phyloP scores from a whole-genome alignment of 23 red algal species.

The Porphyridium purpureum region DNA sequence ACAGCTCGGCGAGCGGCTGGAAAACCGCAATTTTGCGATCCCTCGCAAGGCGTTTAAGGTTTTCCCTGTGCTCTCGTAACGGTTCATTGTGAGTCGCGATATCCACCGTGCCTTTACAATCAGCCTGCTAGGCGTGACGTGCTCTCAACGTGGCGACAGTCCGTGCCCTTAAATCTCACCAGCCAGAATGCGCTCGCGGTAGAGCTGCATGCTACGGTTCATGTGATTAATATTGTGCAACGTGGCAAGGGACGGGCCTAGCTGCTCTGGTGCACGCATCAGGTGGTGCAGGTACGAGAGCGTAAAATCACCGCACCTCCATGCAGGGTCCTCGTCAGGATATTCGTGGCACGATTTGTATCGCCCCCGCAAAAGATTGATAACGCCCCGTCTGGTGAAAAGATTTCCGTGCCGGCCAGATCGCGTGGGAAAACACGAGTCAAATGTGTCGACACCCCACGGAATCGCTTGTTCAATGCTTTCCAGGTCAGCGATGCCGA shows the following conservation, averaged over 20 bases:
- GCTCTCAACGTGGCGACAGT: too few relatives aligned
- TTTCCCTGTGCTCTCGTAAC: too few relatives aligned
- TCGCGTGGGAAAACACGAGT: slow-evolving; percentile 93
- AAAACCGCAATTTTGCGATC: slow-evolving; percentile 6
- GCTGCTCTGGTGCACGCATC: slow-evolving; percentile 63
- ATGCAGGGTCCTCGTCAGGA: slow-evolving; percentile 14
- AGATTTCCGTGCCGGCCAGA: slow-evolving; percentile 86
- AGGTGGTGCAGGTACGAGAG: slow-evolving; percentile 96
- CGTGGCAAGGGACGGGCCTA: slow-evolving; percentile 73
- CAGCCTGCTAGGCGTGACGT: too few relatives aligned
- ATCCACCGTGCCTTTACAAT: too few relatives aligned
- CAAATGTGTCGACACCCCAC: slow-evolving; percentile 86
- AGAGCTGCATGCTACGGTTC: slow-evolving; percentile 76
- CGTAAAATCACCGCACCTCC: slow-evolving; percentile 52
- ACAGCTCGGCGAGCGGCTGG: slow-evolving; percentile 10
- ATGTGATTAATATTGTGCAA: slow-evolving; percentile 92
- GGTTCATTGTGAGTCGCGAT: too few relatives aligned
- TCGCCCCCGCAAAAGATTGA: not conserved
- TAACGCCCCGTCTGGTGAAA: slow-evolving; percentile 30
- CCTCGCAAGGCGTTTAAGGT: slow-evolving; percentile 4
- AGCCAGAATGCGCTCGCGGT: too few relatives aligned
- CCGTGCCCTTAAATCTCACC: too few relatives aligned
- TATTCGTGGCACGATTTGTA: slow-evolving; percentile 51
- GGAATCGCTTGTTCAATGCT: slow-evolving; percentile 81
- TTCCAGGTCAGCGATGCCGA: slow-evolving; percentile 96